Conservation (phyloP, 2,329 filamentous ascomycete species). For the Emydomyces testavorans region DNA sequence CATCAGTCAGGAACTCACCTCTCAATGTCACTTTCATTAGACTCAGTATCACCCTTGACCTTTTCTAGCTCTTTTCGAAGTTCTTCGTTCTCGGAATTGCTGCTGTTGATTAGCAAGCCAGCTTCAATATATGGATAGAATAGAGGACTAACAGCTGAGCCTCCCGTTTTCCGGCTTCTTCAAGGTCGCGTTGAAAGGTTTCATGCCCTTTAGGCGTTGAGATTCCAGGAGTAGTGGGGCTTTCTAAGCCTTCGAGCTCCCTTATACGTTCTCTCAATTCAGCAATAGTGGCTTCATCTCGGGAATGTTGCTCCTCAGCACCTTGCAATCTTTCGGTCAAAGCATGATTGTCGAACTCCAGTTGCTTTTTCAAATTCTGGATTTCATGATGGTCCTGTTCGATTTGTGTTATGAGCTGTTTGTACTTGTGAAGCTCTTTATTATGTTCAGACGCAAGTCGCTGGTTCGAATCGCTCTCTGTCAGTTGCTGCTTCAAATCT, state of each 20-base stretch:
- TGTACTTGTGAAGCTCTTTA: constrained; percentile 35
- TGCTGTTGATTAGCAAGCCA: constrained; percentile 20
- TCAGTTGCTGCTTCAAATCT: constrained; percentile 38
- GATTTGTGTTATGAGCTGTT: constrained; percentile 36
- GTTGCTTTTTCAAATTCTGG: constrained; percentile 38
- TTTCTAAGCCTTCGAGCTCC: constrained; percentile 33
- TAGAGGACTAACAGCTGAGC: constrained; percentile 28
- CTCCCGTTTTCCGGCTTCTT: constrained; percentile 31
- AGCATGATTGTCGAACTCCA: constrained; percentile 40
- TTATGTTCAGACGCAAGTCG: constrained; percentile 32
- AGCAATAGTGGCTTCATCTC: constrained; percentile 33
- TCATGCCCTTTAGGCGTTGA: constrained; percentile 31
- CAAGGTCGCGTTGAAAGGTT: constrained; percentile 34
- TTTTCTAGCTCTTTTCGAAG: constrained; percentile 26
- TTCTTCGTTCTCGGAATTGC: constrained; percentile 33
- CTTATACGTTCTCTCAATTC: constrained; percentile 34
- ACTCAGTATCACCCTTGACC: constrained; percentile 25
- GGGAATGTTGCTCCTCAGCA: constrained; percentile 34
- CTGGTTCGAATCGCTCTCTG: constrained; percentile 35
- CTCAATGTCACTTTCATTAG: constrained; percentile 3
- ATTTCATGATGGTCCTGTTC: constrained; percentile 40
- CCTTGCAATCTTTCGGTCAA: constrained; percentile 35
- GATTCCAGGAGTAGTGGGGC: constrained; percentile 29
- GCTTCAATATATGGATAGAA: background rate
- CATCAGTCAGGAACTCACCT: background rate